Conservation (phyloP, 2,329 filamentous ascomycete genomes). For the Neofusicoccum parvum region DNA sequence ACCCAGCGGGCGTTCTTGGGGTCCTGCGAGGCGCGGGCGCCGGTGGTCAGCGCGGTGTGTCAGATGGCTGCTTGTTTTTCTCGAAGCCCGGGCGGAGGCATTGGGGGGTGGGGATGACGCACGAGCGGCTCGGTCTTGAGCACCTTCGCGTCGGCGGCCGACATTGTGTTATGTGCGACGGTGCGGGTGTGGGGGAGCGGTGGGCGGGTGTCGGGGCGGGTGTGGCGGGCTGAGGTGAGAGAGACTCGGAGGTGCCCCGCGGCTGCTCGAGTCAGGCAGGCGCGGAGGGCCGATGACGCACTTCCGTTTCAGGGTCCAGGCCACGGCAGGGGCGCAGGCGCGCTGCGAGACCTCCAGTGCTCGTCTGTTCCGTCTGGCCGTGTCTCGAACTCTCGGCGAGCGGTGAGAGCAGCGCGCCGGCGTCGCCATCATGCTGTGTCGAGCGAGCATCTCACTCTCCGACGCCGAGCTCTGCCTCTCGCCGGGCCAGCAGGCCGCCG, state of each 20-base stretch:
- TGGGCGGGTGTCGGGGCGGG: neutral
- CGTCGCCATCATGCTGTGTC: neutral
- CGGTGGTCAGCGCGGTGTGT: constrained; percentile 1
- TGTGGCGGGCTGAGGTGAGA: neutral
- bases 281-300: constrained; percentile 1
- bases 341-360: neutral
- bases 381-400: neutral
- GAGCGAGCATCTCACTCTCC: neutral
- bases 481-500: neutral
- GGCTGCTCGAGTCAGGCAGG: neutral
- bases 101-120: constrained; percentile 23
- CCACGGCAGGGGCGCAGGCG: neutral
- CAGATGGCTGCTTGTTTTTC: neutral
- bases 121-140: constrained; percentile 40
- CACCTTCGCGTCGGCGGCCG: constrained; percentile 33
- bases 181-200: neutral
- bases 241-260: neutral
- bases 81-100: neutral
- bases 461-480: neutral
- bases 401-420: neutral
- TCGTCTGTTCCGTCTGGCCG: neutral
- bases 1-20: constrained; percentile 45
- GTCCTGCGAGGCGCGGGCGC: constrained; percentile 28
- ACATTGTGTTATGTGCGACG: constrained; percentile 25
- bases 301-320: constrained; percentile 7